Conservation (phyloP, 78 protist species). For the Creolimax fragrantissima region DNA sequence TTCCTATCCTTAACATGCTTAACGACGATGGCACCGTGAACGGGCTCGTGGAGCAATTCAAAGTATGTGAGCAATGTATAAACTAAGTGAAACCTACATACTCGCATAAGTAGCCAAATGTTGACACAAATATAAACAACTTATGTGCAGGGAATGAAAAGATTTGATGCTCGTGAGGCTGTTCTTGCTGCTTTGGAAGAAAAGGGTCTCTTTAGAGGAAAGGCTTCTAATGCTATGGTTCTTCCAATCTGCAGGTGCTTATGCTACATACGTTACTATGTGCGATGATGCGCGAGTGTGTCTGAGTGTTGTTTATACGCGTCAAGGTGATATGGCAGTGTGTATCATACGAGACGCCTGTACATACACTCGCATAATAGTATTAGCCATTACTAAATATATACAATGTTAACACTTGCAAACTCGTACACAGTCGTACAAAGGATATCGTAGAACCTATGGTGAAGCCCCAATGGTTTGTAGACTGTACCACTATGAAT, state of each 20-base stretch:
- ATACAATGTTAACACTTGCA: too few relatives aligned
- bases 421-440: conserved; percentile 32
- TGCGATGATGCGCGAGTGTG: too few relatives aligned
- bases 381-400: too few relatives aligned
- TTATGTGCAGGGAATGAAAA: conserved; percentile 45
- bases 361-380: too few relatives aligned
- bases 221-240: conserved; percentile 47
- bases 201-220: conserved; percentile 34
- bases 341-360: too few relatives aligned
- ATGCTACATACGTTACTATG: background rate
- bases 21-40: conserved; percentile 69
- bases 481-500: conserved; percentile 49
- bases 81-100: too few relatives aligned
- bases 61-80: background rate
- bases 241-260: conserved; percentile 47
- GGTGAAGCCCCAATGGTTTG: conserved; percentile 92
- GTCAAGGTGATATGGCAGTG: too few relatives aligned
- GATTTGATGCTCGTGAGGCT: conserved; percentile 66
- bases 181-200: conserved; percentile 49
- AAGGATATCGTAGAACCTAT: conserved; percentile 86
- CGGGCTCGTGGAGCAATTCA: conserved; percentile 5
- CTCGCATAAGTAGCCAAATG: background rate
- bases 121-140: background rate
- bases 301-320: too few relatives aligned
- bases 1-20: conserved; percentile 64